Evolutionary conservation across 2,329 filamentous ascomycete species (phyloP).

Genomic region (Talaromyces verruculosus): DNA sequence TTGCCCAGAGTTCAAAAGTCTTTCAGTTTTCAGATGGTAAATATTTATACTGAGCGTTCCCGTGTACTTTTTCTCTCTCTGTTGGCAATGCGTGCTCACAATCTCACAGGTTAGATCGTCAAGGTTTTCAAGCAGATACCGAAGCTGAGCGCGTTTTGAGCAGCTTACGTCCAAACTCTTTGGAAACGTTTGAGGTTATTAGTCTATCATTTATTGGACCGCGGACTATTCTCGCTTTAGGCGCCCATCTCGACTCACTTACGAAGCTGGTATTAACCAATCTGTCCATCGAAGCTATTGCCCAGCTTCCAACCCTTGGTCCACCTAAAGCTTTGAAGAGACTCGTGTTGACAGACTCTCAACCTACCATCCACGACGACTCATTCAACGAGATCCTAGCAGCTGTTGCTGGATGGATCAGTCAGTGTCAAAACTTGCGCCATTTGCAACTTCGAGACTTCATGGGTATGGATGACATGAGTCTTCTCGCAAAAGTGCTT

Average conservation of each 20-base stretch:
- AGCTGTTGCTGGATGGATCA: conserved; percentile 56
- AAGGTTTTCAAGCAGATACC: conserved; percentile 52
- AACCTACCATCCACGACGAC: conserved; percentile 49
- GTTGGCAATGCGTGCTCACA: conserved; percentile 18
- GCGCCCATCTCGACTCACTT: conserved; percentile 56
- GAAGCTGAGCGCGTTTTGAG: conserved; percentile 60
- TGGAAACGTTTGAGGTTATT: conserved; percentile 60
- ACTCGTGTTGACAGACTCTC: conserved; percentile 51
- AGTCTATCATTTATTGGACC: conserved; percentile 56
- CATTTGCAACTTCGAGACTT: conserved; percentile 55
- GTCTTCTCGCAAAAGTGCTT: conserved; percentile 32
- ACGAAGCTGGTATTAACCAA: conserved; percentile 53
- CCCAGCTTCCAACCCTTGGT: conserved; percentile 29
- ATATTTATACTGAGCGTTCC: conserved; percentile 23
- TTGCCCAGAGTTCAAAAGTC: conserved; percentile 61
- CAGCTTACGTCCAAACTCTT: conserved; percentile 56
- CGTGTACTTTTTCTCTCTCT: background rate
- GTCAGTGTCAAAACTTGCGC: conserved; percentile 53
- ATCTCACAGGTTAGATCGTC: conserved; percentile 34
- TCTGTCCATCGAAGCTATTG: conserved; percentile 51
- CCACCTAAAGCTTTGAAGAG: conserved; percentile 44
- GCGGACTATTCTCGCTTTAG: conserved; percentile 56
- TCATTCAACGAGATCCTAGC: conserved; percentile 53
- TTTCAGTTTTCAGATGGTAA: conserved; percentile 59
- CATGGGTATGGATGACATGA: conserved; percentile 47